These are phyloP conservation scores for Thuja plicata DNA, from an alignment of 83 land plant genomes.

Conservation along the genomic window DNA sequence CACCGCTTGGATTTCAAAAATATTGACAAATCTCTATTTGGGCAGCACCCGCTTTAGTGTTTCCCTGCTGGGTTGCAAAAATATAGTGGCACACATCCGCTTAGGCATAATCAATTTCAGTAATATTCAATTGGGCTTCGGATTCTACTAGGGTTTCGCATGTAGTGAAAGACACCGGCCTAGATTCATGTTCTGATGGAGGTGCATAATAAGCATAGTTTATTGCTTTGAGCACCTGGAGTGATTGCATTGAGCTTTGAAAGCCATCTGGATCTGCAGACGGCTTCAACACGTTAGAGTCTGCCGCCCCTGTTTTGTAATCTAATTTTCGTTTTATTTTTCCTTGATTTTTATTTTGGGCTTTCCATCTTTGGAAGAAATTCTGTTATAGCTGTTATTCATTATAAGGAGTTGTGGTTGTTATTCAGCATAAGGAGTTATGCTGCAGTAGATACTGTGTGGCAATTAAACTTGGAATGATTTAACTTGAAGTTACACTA, in stretches of 20 bases:
- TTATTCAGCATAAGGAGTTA: neutral
- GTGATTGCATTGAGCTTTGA: neutral
- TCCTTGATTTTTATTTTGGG: neutral
- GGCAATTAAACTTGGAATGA: neutral
- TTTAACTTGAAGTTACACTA: neutral
- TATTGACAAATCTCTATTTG: neutral
- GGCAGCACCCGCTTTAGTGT: neutral
- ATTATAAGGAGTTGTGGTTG: neutral
- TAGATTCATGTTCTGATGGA: neutral
- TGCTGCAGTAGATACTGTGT: neutral
- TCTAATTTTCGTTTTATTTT: neutral
- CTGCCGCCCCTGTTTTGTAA: neutral
- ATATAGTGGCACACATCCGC: neutral
- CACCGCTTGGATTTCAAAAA: neutral
- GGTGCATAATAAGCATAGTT: neutral
- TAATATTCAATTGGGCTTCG: neutral
- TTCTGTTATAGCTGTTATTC: neutral
- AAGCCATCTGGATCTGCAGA: conserved; percentile 10
- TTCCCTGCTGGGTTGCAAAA: neutral
- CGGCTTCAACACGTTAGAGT: neutral
- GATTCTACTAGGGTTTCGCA: neutral
- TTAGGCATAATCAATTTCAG: neutral
- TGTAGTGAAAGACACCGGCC: neutral
- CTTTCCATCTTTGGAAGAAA: neutral
- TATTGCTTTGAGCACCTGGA: neutral